Base-by-base conservation (phyloP, 495 filamentous ascomycete genomes). In the Corynascus novoguineensis region DNA sequence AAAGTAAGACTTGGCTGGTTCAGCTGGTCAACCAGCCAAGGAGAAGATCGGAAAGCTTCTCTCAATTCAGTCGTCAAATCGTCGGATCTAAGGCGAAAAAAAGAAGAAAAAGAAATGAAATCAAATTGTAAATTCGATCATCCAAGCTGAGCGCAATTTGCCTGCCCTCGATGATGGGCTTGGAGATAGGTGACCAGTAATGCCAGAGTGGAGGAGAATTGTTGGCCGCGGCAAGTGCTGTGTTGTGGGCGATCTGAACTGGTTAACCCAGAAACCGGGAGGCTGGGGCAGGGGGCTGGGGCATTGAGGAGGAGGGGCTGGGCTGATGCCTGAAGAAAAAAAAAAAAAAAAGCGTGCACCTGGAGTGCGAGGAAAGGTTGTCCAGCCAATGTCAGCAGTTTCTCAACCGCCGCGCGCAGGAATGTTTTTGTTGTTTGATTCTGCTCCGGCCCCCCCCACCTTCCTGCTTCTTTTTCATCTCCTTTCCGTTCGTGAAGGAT, bases 191-290 rank as follows among this genome's bases (percentile, higher is more conserved):
- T 34, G 38, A 22, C 7, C 15, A 3, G 11, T 34, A 32, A 47
- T 17, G 19, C 4, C 25, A 24, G 25, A 31, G 22, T 28, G 53
- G 6, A 12, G 15, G 34, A 50, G 17, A 35, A 38, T n/a, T 1
- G 32, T 14, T n/a, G 45, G 25, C 14, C n/a, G 35, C 22, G 29
- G 46, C n/a, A 41, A 32, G 25, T 21, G 7, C 37, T 35, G 46
- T 57, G 53, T 61, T 57, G 59, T 60, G 46, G 59, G n/a, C n/a
- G n/a, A n/a, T n/a, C 44, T 31, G 32, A 8, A 31, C n/a, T 45
- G 50, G 66, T 67, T 67, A 54, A 66, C 66, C 61, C 66, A 63
- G 66, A 67, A 69, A 69, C 66, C 37, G 53, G 27, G 60, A 48
- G 65, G 59, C 53, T 57, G 60, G 62, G 62, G 48, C 47, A 14